Conservation (phyloP, 1,284 basidiomycete species). For the Puccinia novopanici region DNA sequence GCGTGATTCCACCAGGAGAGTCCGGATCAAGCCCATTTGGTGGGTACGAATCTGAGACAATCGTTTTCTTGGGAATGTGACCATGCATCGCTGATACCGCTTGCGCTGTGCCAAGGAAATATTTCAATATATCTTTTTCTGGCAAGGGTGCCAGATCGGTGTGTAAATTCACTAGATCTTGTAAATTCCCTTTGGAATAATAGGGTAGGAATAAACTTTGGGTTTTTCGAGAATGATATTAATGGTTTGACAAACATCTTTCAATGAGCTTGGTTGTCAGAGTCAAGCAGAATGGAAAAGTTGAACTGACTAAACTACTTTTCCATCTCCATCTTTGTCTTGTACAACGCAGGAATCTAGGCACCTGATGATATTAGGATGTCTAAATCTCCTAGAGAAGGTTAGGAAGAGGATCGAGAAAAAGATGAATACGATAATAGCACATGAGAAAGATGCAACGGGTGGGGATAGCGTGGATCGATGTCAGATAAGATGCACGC, state of each 20-base stretch:
- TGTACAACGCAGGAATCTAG: slow-evolving; percentile 58
- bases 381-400: slow-evolving; percentile 56
- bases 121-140: too few species aligned
- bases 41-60: slow-evolving; percentile 44
- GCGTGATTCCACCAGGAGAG: slow-evolving; percentile 12
- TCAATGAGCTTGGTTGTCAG: neutral
- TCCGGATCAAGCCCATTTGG: slow-evolving; percentile 31
- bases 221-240: neutral
- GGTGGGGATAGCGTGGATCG: neutral
- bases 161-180: slow-evolving; percentile 58
- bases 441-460: neutral
- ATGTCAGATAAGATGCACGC: neutral
- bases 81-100: slow-evolving; percentile 58
- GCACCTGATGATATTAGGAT: slow-evolving; percentile 57
- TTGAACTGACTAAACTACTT: slow-evolving; percentile 50
- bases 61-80: slow-evolving; percentile 53
- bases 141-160: slow-evolving; percentile 56
- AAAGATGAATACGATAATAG: neutral
- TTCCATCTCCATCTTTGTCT: slow-evolving; percentile 53
- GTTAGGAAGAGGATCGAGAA: neutral
- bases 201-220: slow-evolving; percentile 56
- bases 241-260: neutral
- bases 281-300: neutral
- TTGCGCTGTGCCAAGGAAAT: slow-evolving; percentile 58
- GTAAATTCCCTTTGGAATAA: slow-evolving; percentile 58